Conservation (phyloP, 2,329 filamentous ascomycete species). For the Peltaster fructicola region DNA sequence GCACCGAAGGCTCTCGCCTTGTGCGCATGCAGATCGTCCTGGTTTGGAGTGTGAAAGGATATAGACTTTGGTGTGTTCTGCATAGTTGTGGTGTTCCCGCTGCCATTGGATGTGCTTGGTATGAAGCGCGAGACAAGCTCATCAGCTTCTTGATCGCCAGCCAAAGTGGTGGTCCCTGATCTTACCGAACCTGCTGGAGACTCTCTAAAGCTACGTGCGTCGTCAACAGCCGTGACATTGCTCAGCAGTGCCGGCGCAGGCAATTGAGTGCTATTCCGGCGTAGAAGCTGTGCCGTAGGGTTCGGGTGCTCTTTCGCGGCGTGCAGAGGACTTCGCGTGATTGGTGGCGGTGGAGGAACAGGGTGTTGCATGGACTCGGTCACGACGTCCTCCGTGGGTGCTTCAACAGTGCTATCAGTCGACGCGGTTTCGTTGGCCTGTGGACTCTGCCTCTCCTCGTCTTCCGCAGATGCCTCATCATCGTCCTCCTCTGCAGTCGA, state of each 20-base stretch:
- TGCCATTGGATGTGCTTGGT: constrained; percentile 12
- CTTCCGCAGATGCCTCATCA: constrained; percentile 2
- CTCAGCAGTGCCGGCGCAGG: constrained; percentile 16
- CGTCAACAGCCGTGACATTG: constrained; percentile 16
- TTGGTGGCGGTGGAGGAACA: constrained; percentile 1
- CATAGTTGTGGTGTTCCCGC: constrained; percentile 12
- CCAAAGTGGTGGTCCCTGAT: constrained; percentile 11
- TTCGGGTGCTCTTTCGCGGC: constrained; percentile 11
- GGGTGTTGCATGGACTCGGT: background rate
- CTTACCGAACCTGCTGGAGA: constrained; percentile 14
- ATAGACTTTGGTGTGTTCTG: constrained; percentile 14
- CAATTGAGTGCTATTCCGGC: constrained; percentile 9
- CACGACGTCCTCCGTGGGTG: too few species aligned
- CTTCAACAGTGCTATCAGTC: too few species aligned
- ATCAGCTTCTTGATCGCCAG: constrained; percentile 8
- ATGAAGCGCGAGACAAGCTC: constrained; percentile 19
- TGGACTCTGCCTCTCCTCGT: constrained; percentile 1
- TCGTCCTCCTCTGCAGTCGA: constrained; percentile 1
- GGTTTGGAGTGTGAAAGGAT: constrained; percentile 13
- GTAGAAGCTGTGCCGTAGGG: constrained; percentile 12
- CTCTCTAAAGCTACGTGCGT: constrained; percentile 11
- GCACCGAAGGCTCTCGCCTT: constrained; percentile 3
- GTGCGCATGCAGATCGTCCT: constrained; percentile 6
- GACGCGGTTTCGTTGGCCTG: background rate
- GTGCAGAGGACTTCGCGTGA: constrained; percentile 8